Percentiles rank a stretch among this genome's conserved stretches.
phyloP scores from a whole-genome alignment of 2,329 filamentous ascomycete genomes.

The Diplodia scrobiculata region DNA sequence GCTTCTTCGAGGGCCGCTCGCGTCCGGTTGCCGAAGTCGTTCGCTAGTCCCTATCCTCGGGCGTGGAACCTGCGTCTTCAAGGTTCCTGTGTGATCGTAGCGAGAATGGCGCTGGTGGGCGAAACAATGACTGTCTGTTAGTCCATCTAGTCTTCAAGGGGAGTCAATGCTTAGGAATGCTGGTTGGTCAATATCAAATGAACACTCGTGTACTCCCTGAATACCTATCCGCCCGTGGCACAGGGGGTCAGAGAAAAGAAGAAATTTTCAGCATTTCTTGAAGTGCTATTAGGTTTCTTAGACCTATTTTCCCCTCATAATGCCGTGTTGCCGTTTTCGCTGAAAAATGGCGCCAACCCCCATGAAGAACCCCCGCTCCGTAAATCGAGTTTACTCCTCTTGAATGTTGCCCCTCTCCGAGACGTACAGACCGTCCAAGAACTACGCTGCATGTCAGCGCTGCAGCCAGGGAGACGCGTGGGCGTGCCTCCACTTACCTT shows the following conservation, averaged over 20 bases:
- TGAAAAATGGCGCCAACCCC: constrained; percentile 30
- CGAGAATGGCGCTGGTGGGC: background rate
- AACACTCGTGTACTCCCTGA: background rate
- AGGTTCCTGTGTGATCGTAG: background rate
- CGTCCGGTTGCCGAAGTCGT: background rate
- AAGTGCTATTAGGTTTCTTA: constrained; percentile 28
- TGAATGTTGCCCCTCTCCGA: constrained; percentile 97
- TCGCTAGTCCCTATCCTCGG: background rate
- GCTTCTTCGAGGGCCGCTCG: background rate
- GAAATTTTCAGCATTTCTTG: constrained; percentile 29
- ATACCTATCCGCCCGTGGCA: constrained; percentile 13
- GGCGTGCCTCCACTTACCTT: constrained; percentile 64
- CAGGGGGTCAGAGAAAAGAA: constrained; percentile 26
- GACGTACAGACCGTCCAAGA: constrained; percentile 99
- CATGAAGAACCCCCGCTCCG: constrained; percentile 29
- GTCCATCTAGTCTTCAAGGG: background rate
- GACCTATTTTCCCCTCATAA: constrained; percentile 29
- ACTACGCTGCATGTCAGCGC: constrained; percentile 56
- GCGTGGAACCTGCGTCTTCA: background rate
- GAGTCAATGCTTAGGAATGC: background rate
- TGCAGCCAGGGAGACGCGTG: background rate
- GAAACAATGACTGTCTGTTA: background rate
- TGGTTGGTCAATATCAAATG: constrained; percentile 4
- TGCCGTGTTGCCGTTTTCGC: constrained; percentile 31
- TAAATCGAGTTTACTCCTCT: constrained; percentile 55